A percentile compares a stretch with the other conserved stretches of the same genome.
These are phyloP conservation scores for Phytopythium helicoides DNA, from an alignment of 352 stramenopile genomes.

Conservation along the genomic window DNA sequence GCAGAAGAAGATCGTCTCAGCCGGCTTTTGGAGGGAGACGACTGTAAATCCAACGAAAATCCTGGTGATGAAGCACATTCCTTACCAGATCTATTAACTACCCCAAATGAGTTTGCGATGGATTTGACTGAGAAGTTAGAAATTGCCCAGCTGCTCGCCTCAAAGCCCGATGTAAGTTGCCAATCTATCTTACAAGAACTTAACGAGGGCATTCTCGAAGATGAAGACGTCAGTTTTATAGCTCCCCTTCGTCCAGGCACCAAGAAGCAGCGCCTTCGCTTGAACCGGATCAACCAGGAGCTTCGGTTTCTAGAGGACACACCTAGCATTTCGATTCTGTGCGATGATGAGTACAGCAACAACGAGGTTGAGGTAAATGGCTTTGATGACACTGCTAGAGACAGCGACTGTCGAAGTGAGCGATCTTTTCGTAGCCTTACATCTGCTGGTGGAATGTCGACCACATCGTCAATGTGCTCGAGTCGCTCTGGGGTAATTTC, in stretches of 20 bases:
- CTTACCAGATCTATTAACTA: neutral
- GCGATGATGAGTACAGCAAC: slow-evolving; percentile 28
- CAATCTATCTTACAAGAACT: slow-evolving; percentile 27
- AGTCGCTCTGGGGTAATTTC: slow-evolving; percentile 56
- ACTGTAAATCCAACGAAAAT: neutral
- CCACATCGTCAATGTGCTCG: slow-evolving; percentile 39
- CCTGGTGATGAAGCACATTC: neutral
- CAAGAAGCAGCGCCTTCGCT: slow-evolving; percentile 12
- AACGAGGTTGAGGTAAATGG: slow-evolving; percentile 19
- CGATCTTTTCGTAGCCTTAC: slow-evolving; percentile 40
- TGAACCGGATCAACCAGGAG: slow-evolving; percentile 55
- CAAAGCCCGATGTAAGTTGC: slow-evolving; percentile 30
- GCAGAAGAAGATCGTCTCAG: slow-evolving; percentile 49
- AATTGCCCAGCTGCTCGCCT: slow-evolving; percentile 47
- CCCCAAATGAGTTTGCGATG: slow-evolving; percentile 44
- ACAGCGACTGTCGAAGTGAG: slow-evolving; percentile 38
- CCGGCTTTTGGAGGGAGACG: slow-evolving; percentile 28
- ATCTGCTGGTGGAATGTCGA: slow-evolving; percentile 10
- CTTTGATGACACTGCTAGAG: slow-evolving; percentile 6
- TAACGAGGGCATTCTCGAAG: slow-evolving; percentile 40
- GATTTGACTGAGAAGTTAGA: slow-evolving; percentile 26
- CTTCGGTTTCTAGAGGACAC: slow-evolving; percentile 48
- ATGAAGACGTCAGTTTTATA: slow-evolving; percentile 18
- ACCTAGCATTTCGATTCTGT: slow-evolving; percentile 41
- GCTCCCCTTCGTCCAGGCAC: slow-evolving; percentile 13